These are phyloP conservation scores for Ilyonectria sp. DNA, from an alignment of 2,329 filamentous ascomycete genomes.

Conservation along the genomic window DNA sequence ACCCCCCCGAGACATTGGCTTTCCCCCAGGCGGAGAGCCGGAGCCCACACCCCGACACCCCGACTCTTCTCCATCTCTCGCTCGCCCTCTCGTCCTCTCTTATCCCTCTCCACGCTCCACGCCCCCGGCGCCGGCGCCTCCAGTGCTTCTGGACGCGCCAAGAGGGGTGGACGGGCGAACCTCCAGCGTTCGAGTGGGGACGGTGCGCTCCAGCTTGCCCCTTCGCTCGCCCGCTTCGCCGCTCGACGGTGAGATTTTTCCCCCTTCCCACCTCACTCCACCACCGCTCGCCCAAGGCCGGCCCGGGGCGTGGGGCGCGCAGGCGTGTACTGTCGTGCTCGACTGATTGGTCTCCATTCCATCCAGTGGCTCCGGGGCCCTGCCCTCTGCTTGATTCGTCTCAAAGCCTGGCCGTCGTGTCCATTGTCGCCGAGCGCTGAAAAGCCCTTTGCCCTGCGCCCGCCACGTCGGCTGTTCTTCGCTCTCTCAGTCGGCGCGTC, in stretches of 20 bases:
- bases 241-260: conserved; percentile 48
- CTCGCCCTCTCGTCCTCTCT: conserved; percentile 11
- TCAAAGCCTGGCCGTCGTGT: neutral
- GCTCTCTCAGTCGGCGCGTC: conserved; percentile 1
- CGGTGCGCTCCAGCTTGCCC: conserved; percentile 23
- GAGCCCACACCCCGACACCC: conserved; percentile 29
- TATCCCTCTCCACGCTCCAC: conserved; percentile 34
- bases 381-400: conserved; percentile 30
- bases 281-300: conserved; percentile 34
- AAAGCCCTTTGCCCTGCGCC: conserved; percentile 14
- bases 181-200: conserved; percentile 23
- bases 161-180: conserved; percentile 21
- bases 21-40: conserved; percentile 23
- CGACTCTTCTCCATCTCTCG: conserved; percentile 35
- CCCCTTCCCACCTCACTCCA: conserved; percentile 43
- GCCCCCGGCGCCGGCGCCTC: conserved; percentile 41
- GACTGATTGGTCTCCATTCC: conserved; percentile 54
- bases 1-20: conserved; percentile 33
- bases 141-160: conserved; percentile 30
- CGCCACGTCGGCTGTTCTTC: conserved; percentile 19
- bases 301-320: conserved; percentile 52
- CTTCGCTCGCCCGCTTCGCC: conserved; percentile 42
- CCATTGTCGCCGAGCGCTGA: neutral
- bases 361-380: conserved; percentile 41
- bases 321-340: conserved; percentile 49